Evolutionary conservation across 495 filamentous ascomycete species (phyloP), one percentile per base, ranked within the genome.

Genomic region (Penicillium crystallinum): DNA sequence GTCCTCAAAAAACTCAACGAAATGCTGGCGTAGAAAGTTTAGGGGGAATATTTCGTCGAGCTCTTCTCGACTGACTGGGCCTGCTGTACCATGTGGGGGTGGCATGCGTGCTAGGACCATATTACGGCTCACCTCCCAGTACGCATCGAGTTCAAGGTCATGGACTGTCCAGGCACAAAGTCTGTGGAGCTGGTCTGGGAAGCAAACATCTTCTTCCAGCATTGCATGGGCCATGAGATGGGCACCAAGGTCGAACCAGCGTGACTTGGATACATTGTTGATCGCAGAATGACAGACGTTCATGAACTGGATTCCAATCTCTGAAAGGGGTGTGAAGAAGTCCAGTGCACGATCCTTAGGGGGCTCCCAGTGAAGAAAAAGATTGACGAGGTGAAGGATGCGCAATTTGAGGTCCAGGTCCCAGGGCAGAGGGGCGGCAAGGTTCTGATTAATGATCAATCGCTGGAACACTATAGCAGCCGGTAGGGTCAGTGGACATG

Each of bases 191-290:
- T 56, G 44, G n/a, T 69, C 62, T 1, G 54, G 11, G 61, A 57
- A 30, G 38, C 43, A 6, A 48, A 51, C 10, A 61, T 67, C 23
- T 70, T 77, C 74, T 57, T 82, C 79, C 6, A 78, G 34, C 4
- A 62, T 65, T 6, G 79, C 75, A 42, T 82, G 78, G 10, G 75
- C 55, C 63, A 81, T 74, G 52, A 77, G 78, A 19, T 72, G 69
- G 0, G 64, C 71, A 1, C 73, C 70, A 7, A 79, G 56, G 10
- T 74, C 64, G 51, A 76, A 68, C 74, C 73, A 80, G 5, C 56
- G 41, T n/a, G 39, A 42, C 27, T 52, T 31, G 9, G 59, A 63
- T 29, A 66, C 41, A 10, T 53, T 62, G 2, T 49, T 40, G 2
- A 47, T 51, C 17, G 70, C 72, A 4, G 64, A 37, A 1, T 66